These are phyloP conservation scores for Colletotrichum truncatum DNA, from an alignment of 2,329 filamentous ascomycete genomes.

Conservation along the genomic window DNA sequence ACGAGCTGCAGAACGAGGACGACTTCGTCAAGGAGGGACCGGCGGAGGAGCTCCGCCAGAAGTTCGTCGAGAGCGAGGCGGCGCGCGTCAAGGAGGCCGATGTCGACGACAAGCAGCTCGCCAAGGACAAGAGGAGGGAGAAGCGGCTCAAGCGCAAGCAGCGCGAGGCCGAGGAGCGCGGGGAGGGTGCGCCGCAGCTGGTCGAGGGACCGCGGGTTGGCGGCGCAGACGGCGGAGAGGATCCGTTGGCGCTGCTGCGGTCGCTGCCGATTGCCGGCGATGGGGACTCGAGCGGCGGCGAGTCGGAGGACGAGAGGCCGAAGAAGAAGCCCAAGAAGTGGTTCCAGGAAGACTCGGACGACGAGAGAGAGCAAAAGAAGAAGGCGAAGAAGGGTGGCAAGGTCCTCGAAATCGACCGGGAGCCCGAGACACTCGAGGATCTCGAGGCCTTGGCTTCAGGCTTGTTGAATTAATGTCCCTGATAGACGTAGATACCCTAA, in stretches of 20 bases:
- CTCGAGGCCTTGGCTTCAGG: constrained; percentile 80
- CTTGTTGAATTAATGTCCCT: constrained; percentile 55
- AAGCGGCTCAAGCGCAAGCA: constrained; percentile 80
- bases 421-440: constrained; percentile 83
- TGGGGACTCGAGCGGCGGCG: constrained; percentile 44
- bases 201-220: constrained; percentile 34
- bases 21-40: constrained; percentile 80
- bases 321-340: constrained; percentile 79
- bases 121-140: constrained; percentile 80
- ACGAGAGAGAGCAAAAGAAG: constrained; percentile 47
- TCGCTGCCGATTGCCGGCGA: constrained; percentile 62
- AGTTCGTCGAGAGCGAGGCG: constrained; percentile 81
- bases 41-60: constrained; percentile 77
- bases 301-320: constrained; percentile 38
- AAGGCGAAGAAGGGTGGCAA: constrained; percentile 58
- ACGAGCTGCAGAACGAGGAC: constrained; percentile 88
- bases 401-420: constrained; percentile 69
- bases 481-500: constrained; percentile 41
- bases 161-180: constrained; percentile 65
- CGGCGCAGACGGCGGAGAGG: constrained; percentile 54
- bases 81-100: constrained; percentile 79
- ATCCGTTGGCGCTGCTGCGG: constrained; percentile 65
- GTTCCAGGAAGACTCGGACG: constrained; percentile 74
- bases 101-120: constrained; percentile 81
- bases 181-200: constrained; percentile 34